phyloP scores from a whole-genome alignment of 2,329 filamentous ascomycete species.

The Fusarium chlamydosporum region DNA sequence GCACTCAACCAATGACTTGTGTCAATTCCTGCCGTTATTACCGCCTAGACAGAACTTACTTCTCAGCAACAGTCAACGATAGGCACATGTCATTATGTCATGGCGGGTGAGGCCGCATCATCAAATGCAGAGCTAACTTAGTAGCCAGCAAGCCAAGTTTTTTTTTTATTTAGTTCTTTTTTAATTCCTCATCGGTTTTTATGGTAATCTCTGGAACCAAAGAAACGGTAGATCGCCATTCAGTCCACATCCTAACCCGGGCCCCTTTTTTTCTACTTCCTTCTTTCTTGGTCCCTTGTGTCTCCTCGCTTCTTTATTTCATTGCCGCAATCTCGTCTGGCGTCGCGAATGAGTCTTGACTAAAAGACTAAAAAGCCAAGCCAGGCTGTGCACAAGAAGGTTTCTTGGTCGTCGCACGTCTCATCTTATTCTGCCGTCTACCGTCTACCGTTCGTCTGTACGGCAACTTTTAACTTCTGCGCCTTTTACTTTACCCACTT shows the following conservation, averaged over 20 bases:
- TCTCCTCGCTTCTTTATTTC: slow-evolving; percentile 17
- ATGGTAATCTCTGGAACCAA: background rate
- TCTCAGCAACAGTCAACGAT: slow-evolving; percentile 6
- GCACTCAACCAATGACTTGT: slow-evolving; percentile 19
- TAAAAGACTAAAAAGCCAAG: slow-evolving; percentile 38
- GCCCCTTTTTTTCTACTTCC: slow-evolving; percentile 14
- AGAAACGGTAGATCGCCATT: slow-evolving; percentile 3
- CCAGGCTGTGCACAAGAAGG: slow-evolving; percentile 39
- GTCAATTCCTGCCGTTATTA: slow-evolving; percentile 18
- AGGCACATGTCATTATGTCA: slow-evolving; percentile 42
- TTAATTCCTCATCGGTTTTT: background rate
- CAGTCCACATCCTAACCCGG: background rate
- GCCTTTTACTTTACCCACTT: slow-evolving; percentile 26
- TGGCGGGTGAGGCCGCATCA: slow-evolving; percentile 39
- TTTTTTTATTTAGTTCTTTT: slow-evolving; percentile 18
- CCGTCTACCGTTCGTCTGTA: slow-evolving; percentile 26
- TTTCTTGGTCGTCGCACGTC: slow-evolving; percentile 18
- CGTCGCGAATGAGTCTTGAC: slow-evolving; percentile 9
- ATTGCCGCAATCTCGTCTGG: slow-evolving; percentile 31
- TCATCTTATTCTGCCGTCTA: slow-evolving; percentile 30
- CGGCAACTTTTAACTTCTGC: slow-evolving; percentile 14
- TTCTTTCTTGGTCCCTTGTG: background rate
- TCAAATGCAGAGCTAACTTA: slow-evolving; percentile 34
- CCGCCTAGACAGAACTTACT: slow-evolving; percentile 18
- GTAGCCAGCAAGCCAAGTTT: slow-evolving; percentile 8